Evolutionary conservation across 805 yeast genomes (phyloP), one percentile per base, ranked within the genome.

Genomic region (Dipodascus albidus): DNA sequence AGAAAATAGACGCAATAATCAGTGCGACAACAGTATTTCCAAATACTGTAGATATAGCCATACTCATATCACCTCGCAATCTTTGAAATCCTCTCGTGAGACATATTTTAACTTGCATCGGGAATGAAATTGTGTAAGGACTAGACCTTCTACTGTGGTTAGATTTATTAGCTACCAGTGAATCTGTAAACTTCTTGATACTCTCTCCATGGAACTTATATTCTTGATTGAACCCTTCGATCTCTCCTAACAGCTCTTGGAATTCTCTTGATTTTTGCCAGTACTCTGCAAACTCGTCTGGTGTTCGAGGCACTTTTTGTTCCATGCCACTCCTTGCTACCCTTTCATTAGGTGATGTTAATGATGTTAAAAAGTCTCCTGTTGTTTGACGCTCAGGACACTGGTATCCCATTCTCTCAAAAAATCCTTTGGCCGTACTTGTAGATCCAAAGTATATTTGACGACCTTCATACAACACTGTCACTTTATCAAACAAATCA

Each of bases 361-460:
- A 73, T 1, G 87, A 79, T 1, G 87, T 83, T 60, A 83, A 68
- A 64, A 82, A 83, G 62, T 83, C 88, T 14, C 87, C 84, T 15
- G 87, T 79, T 2, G 85, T 75, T 69, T 81, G 86, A 61, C 88
- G 74, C 4, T 76, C 70, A 21, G 84, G 85, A 57, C 83, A 80
- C 41, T 70, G 66, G 60, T 72, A 84, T 19, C 90, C 90, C 84
- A 84, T 78, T 21, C 72, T 71, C 57, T 74, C 74, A 62, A 84
- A 84, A 64, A 76, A 84, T 23, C 68, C 66, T 58, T 77, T 77
- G 3, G 85, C 87, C 41, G 71, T 67, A 1, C 62, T 64, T 3
- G 74, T 70, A 9, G 80, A 77, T n/a, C 91, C 91, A 62, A 73
- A 84, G 62, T 70, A 84, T 50, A 85, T 73, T 67, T 83, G 86